Base-by-base conservation (phyloP, 1,139 yeast species). In the Casaregolazyma suthepensis region DNA sequence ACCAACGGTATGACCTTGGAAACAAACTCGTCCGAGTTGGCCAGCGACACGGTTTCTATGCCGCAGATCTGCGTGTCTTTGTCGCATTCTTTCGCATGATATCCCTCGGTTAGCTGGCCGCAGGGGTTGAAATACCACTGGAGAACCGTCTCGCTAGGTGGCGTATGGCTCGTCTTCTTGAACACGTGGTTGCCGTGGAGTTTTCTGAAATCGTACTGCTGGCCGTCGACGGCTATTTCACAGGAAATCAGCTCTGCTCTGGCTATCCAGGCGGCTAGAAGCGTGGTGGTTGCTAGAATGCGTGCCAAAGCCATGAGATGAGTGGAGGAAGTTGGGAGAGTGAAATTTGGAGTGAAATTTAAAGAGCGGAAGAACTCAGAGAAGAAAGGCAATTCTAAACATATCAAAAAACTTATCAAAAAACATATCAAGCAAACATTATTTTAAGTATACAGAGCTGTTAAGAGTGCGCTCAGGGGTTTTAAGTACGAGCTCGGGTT, bases 91-190 rank as follows among this genome's bases (percentile, higher is more conserved):
- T 73, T 67, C 5, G 65, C 70, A 37, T 69, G 71, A 44, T 67
- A 63, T 17, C 57, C 49, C 46, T 61, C 52, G 44, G 61, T 64
- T 29, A 79, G 68, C 9, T 79, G 71, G 46, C 79, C 82, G 69
- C 96, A 88, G 12, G 89, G 75, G 48, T 88, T 85, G 49, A 90
- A 63, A 63, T 75, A 80, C 91, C 96, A 87, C 2, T 80, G 75
- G 42, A 76, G 70, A 51, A 74, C 76, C 1, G 88, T 81, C 46
- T 70, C 72, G 5, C 91, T 79, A 1, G 98, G 98, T 23, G 97
- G 97, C 13, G 96, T 87, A 49, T 77, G 78, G 46, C 68, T 72
- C 35, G 74, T 62, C 4, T 63, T 54, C 7, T 74, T 63, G 17
- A 73, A 72, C 2, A 70, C 61, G 60, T 80, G 79, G 5, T 74